Percentiles rank a stretch among this genome's conserved stretches.
These are phyloP conservation scores for Talaromyces wortmannii DNA, from an alignment of 495 filamentous ascomycete genomes.

Conservation along the genomic window DNA sequence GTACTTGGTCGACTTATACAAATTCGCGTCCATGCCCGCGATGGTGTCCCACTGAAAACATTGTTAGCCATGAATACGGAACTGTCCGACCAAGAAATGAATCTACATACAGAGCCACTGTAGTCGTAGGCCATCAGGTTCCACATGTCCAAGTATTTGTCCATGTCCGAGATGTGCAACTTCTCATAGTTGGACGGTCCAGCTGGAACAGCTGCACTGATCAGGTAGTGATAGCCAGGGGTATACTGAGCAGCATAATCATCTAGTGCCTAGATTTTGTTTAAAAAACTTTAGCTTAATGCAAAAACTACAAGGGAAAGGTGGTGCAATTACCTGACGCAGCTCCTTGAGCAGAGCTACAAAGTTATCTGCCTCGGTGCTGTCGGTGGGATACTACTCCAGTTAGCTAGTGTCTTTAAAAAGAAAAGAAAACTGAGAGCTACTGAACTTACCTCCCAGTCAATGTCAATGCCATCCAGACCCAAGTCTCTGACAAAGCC, in stretches of 20 bases:
- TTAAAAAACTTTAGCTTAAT: not conserved
- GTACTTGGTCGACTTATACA: constrained; percentile 49
- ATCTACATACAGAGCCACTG: constrained; percentile 37
- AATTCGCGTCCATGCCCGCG: constrained; percentile 77
- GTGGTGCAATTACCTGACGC: constrained; percentile 15
- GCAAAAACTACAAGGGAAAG: no score
- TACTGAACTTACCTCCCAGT: constrained; percentile 48
- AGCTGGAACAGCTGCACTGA: constrained; percentile 61
- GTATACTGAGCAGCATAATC: constrained; percentile 44
- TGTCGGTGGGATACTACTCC: constrained; percentile 22
- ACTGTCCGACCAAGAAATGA: not conserved
- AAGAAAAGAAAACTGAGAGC: no score
- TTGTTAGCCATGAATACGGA: constrained; percentile 31
- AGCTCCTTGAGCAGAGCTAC: constrained; percentile 55
- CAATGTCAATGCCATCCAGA: constrained; percentile 55
- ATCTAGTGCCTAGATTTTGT: constrained; percentile 45
- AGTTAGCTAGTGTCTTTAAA: no score
- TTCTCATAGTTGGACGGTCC: constrained; percentile 49
- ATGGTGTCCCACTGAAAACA: constrained; percentile 54
- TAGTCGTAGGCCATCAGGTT: constrained; percentile 80
- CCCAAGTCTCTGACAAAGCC: constrained; percentile 60
- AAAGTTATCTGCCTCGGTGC: constrained; percentile 51
- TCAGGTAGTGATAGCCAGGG: constrained; percentile 49
- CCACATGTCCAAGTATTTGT: constrained; percentile 70
- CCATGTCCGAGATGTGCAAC: constrained; percentile 55